Conservation (phyloP, 192 early-diverging fungal genomes). For the Obelidium mucronatum region DNA sequence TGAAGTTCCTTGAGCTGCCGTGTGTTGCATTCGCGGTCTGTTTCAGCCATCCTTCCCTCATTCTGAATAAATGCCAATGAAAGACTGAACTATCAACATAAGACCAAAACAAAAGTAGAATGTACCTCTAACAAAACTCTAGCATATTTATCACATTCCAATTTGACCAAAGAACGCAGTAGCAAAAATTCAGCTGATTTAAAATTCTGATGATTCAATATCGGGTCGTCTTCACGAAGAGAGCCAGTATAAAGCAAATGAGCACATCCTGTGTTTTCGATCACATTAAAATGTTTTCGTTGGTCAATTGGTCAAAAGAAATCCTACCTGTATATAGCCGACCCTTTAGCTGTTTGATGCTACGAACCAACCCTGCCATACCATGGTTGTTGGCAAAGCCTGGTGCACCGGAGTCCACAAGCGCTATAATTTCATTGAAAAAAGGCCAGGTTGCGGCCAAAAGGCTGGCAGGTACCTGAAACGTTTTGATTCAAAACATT, state of each 20-base stretch:
- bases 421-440: neutral
- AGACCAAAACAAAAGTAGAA: too few species aligned
- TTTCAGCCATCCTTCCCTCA: too few species aligned
- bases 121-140: too few species aligned
- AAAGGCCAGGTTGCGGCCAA: neutral
- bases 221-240: conserved; percentile 20
- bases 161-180: too few species aligned
- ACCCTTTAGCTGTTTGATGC: neutral
- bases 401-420: neutral
- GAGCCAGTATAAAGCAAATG: neutral
- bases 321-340: neutral
- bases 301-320: neutral
- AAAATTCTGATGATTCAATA: conserved; percentile 33
- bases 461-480: neutral
- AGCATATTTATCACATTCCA: too few species aligned
- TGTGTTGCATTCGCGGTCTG: too few species aligned
- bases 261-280: neutral
- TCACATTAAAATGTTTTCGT: neutral
- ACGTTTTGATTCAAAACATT: neutral
- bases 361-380: neutral
- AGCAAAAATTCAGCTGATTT: neutral
- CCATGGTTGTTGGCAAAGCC: neutral
- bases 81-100: too few species aligned
- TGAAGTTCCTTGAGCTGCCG: too few species aligned
- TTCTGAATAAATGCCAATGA: too few species aligned